Base-by-base conservation (phyloP, 176 grass and related monocot genomes). In the Alopecurus myosuroides region DNA sequence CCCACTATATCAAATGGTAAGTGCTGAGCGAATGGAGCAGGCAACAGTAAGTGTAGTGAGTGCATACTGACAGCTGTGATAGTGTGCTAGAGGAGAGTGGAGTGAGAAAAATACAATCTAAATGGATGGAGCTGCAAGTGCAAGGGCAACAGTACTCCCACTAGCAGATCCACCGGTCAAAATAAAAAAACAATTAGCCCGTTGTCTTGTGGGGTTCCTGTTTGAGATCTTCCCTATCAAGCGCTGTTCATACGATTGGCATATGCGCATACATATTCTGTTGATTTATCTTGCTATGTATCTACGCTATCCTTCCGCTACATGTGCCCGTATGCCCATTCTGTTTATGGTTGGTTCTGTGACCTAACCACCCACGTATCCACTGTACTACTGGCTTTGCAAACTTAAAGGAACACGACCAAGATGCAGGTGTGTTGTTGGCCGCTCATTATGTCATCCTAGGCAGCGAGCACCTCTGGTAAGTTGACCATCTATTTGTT, bases 401-500 rank as follows among this genome's bases (percentile, higher is more conserved):
- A 84, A 87, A 80, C 75, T 64, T 9, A 37, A 35, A 76, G 62
- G 78, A 74, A 85, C 81, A 85, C 31, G 15, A 78, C 77, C 70
- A 87, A 85, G 62, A 87, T 85, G 88, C 78, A 76, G 87, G 46
- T 82, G 65, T 65, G 23, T 87, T 80, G 81, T 83, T 84, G 76
- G 89, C 89, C 89, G 69, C 68, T 91, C 89, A 80, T 87, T 80
- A 76, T 91, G 89, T 91, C 76, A 84, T 91, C 85, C 85, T 81
- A 91, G 85, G 85, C 89, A 62, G 69, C 37, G 40, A 84, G 76
- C 89, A 91, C 89, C 81, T 91, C 33, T 60, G 11, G 48, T 69
- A 75, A 91, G 85, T 87, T 91, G 89, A 91, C 89, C 76, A 80
- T 84, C 76, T 41, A 51, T 80, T 60, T 87, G 70, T 51, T 84